phyloP scores from a whole-genome alignment of 352 stramenopile species.

The Aphanomyces invadans region DNA sequence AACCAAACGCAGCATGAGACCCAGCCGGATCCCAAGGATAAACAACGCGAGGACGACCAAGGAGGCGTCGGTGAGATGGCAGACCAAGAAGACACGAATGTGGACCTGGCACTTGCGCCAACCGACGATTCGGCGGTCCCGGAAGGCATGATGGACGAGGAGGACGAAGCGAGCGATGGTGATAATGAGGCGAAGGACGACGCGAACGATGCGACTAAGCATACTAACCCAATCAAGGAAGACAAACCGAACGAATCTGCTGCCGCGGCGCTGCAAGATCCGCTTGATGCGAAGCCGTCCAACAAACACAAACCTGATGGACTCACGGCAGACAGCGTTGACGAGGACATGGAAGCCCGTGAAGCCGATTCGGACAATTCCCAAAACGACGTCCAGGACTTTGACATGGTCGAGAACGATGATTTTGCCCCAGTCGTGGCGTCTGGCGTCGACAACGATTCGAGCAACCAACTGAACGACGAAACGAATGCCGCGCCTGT shows the following conservation, averaged over 20 bases:
- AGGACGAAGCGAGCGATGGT: slow-evolving; percentile 33
- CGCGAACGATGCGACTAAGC: slow-evolving; percentile 28
- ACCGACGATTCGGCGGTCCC: slow-evolving; percentile 38
- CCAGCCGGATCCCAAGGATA: slow-evolving; percentile 13
- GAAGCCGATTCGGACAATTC: slow-evolving; percentile 26
- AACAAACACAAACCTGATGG: slow-evolving; percentile 25
- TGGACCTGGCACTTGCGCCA: slow-evolving; percentile 52
- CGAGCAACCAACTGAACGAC: too few relatives aligned
- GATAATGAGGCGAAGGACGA: slow-evolving; percentile 50
- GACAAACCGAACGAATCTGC: slow-evolving; percentile 27
- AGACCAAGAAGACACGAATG: slow-evolving; percentile 50
- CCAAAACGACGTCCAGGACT: slow-evolving; percentile 28
- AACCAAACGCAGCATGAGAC: slow-evolving; percentile 26
- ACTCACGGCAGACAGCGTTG: slow-evolving; percentile 27
- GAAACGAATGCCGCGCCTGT: slow-evolving; percentile 23
- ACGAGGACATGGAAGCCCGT: slow-evolving; percentile 37
- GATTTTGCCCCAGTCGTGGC: slow-evolving; percentile 26
- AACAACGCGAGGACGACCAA: slow-evolving; percentile 26
- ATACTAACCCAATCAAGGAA: slow-evolving; percentile 26
- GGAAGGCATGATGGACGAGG: slow-evolving; percentile 53
- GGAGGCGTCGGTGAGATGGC: slow-evolving; percentile 48
- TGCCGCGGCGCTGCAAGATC: slow-evolving; percentile 22
- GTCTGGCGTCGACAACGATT: neutral
- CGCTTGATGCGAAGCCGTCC: slow-evolving; percentile 27
- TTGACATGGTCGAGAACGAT: slow-evolving; percentile 35